Conservation (phyloP, 345 rosid species). For the Sonneratia caseolaris region DNA sequence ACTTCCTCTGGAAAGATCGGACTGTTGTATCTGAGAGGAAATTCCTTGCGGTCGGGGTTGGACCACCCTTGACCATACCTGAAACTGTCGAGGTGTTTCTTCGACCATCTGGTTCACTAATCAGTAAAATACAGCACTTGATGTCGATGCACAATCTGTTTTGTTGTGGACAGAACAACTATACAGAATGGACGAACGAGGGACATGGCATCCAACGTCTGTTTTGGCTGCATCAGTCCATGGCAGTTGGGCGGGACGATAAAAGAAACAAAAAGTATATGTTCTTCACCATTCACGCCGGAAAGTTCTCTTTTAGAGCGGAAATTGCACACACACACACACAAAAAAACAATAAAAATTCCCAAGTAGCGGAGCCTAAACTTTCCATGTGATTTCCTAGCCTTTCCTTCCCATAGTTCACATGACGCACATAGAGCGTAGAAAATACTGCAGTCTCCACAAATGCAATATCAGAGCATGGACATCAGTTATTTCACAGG, state of each 20-base stretch:
- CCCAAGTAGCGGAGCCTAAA: neutral
- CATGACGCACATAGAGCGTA: conserved; percentile 5
- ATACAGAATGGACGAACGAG: neutral
- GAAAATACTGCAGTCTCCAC: neutral
- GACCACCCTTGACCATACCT: no score
- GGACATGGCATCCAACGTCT: neutral
- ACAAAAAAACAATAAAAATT: neutral
- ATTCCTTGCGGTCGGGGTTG: no score
- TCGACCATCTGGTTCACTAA: neutral
- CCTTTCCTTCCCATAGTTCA: conserved; percentile 1
- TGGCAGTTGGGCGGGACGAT: neutral
- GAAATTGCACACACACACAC: neutral
- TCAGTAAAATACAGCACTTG: neutral
- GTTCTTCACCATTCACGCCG: no score
- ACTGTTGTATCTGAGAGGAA: no score
- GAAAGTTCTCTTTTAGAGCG: no score
- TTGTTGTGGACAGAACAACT: neutral
- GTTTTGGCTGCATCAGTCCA: neutral
- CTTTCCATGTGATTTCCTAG: conserved; percentile 2
- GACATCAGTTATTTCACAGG: neutral
- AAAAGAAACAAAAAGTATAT: neutral
- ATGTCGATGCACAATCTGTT: neutral
- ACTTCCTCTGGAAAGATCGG: no score
- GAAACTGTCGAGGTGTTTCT: no score
- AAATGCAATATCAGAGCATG: no score